Evolutionary conservation across 768 basidiomycete species (phyloP).

Genomic region (Baorangia bicolor): DNA sequence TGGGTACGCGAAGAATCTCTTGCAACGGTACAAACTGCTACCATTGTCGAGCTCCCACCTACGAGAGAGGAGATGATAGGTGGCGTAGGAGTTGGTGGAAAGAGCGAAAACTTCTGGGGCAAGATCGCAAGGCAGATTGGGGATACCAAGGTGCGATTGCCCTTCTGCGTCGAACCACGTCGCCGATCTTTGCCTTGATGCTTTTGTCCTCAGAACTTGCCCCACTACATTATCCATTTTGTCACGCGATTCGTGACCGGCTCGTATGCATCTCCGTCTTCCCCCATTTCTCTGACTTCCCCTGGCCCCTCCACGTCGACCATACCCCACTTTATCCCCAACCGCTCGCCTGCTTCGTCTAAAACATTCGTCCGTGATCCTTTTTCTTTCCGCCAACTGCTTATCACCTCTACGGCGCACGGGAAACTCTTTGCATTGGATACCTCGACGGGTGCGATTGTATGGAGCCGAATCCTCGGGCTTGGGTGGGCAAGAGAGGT

Average conservation of each 20-base stretch:
- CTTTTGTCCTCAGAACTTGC: slow-evolving; percentile 54
- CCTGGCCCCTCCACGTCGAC: slow-evolving; percentile 1
- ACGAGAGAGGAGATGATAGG: slow-evolving; percentile 25
- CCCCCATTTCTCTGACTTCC: slow-evolving; percentile 27
- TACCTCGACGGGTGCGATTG: slow-evolving; percentile 67
- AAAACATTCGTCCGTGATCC: slow-evolving; percentile 60
- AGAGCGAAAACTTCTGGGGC: slow-evolving; percentile 45
- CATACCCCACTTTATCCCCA: slow-evolving; percentile 20
- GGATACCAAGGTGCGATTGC: slow-evolving; percentile 51
- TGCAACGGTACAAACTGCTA: slow-evolving; percentile 57
- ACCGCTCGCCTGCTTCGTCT: slow-evolving; percentile 30
- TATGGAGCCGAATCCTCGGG: slow-evolving; percentile 82
- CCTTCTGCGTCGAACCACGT: background rate
- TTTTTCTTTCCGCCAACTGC: slow-evolving; percentile 85
- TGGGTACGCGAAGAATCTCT: slow-evolving; percentile 87
- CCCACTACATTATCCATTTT: slow-evolving; percentile 66
- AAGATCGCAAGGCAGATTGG: slow-evolving; percentile 56
- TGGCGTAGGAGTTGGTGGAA: background rate
- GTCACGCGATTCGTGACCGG: slow-evolving; percentile 69
- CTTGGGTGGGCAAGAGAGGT: slow-evolving; percentile 62
- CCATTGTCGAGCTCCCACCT: slow-evolving; percentile 80
- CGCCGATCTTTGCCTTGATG: background rate
- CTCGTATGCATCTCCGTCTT: slow-evolving; percentile 52
- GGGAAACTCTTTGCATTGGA: slow-evolving; percentile 86
- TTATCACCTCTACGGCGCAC: slow-evolving; percentile 65